phyloP scores from a whole-genome alignment of 2,329 filamentous ascomycete species.

The Ophiostoma triangulosporum region DNA sequence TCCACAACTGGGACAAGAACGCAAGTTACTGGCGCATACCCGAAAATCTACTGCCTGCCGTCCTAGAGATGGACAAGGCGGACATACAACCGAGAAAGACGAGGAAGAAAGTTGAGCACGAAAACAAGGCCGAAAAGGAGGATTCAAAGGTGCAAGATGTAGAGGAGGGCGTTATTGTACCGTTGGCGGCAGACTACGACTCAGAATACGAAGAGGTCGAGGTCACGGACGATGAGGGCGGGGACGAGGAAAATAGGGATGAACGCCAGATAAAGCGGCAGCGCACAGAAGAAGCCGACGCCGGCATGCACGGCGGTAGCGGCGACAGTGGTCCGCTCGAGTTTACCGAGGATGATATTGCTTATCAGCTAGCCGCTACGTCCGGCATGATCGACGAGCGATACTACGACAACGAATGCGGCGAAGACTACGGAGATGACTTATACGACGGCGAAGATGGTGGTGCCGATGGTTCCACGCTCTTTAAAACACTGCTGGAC shows the following conservation, averaged over 20 bases:
- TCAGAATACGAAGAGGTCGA: conserved; percentile 70
- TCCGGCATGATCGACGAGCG: conserved; percentile 51
- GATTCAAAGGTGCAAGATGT: neutral
- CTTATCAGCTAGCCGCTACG: conserved; percentile 71
- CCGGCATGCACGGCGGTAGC: conserved; percentile 20
- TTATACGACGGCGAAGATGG: conserved; percentile 61
- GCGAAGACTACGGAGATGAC: conserved; percentile 51
- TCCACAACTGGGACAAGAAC: conserved; percentile 74
- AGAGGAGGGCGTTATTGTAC: neutral
- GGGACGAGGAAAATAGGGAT: conserved; percentile 39
- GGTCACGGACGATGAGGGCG: conserved; percentile 42
- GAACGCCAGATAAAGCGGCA: conserved; percentile 25
- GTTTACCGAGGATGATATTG: conserved; percentile 90
- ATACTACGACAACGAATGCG: neutral
- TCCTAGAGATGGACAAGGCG: conserved; percentile 59
- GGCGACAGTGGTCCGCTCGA: conserved; percentile 45
- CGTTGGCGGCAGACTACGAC: conserved; percentile 35
- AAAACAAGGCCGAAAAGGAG: neutral
- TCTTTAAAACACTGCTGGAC: conserved; percentile 78
- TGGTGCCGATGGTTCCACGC: conserved; percentile 55
- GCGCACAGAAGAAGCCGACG: conserved; percentile 26
- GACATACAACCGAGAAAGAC: conserved; percentile 24
- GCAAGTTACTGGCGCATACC: conserved; percentile 94
- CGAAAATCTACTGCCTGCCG: conserved; percentile 67
- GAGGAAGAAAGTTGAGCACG: neutral